Base-by-base conservation (phyloP, 2,329 filamentous ascomycete species). In the Claviceps pazoutovae region DNA sequence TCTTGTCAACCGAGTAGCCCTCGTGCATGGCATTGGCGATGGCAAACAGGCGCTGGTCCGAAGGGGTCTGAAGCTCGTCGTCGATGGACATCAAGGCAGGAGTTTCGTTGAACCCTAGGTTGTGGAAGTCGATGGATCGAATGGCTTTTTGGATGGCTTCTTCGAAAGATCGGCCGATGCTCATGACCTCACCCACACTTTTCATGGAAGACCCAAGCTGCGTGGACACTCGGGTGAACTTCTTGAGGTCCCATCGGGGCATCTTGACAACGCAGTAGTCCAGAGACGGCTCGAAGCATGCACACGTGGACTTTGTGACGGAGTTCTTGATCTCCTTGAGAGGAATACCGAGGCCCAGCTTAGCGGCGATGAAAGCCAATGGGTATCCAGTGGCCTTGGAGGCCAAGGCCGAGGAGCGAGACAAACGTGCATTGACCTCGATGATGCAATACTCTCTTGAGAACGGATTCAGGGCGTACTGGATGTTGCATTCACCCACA, bases 251-350 rank as follows among this genome's bases (percentile, higher is more conserved):
- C 93, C 93, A 98, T 60, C 93, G 81, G 46, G 93, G 93, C 74
- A 98, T 97, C 80, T 98, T 98, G 60, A 97, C 91, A 17, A 97
- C 93, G 50, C 94, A 88, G 66, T 98, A 98, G 68, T 98, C 93
- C 14, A 98, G 82, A 14, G 93, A 97, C 23, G 93, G 93, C 73
- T 98, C 93, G 67, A 98, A 98, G 76, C 93, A 97, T 52, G 93
- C 93, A 63, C 88, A 95, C 1, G 93, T 98, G 51, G 86, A 84
- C 71, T 93, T 91, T 52, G 93, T 98, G 53, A 98, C 91, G 0
- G 86, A 87, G 75, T 98, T 98, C 62, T 84, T 85, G 65, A 98
- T 95, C 66, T 97, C 88, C 71, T 97, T 96, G 51, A 98, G 75
- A 0, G 91, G 91, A 56, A 97, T 97, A 50, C 86, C 86, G 52